These are phyloP conservation scores for Rhizopogon vesiculosus DNA, from an alignment of 768 basidiomycete genomes.

Conservation along the genomic window DNA sequence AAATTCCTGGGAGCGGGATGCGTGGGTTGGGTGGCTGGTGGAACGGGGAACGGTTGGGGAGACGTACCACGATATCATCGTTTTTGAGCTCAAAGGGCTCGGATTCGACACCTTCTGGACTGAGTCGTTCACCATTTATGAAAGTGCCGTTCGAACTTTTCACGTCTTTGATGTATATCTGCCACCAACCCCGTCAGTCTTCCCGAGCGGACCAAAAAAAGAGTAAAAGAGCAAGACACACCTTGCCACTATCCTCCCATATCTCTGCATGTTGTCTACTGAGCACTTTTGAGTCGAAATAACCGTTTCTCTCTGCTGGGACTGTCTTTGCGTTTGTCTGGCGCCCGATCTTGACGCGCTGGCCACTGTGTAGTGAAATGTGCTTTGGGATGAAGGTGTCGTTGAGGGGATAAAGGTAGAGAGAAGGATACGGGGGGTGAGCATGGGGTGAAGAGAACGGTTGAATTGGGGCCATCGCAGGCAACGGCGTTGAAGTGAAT, in stretches of 20 bases:
- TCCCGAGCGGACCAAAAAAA: slow-evolving; percentile 4
- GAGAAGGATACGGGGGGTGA: slow-evolving; percentile 32
- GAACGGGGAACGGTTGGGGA: not conserved
- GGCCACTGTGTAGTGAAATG: slow-evolving; percentile 63
- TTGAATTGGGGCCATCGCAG: slow-evolving; percentile 27
- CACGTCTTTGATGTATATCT: slow-evolving; percentile 99
- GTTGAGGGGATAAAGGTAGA: slow-evolving; percentile 86
- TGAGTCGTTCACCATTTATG: slow-evolving; percentile 92
- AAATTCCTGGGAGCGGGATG: slow-evolving; percentile 66
- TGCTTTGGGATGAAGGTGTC: slow-evolving; percentile 95
- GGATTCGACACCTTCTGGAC: slow-evolving; percentile 83
- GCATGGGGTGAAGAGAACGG: slow-evolving; percentile 26
- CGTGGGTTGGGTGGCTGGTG: slow-evolving; percentile 1
- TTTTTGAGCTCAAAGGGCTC: slow-evolving; percentile 92
- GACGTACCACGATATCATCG: slow-evolving; percentile 90
- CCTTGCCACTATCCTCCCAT: slow-evolving; percentile 92
- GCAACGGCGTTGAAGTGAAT: slow-evolving; percentile 2
- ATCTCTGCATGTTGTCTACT: slow-evolving; percentile 96
- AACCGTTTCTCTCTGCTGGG: slow-evolving; percentile 90
- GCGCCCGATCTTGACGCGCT: slow-evolving; percentile 86
- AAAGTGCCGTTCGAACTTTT: slow-evolving; percentile 98
- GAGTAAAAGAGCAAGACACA: slow-evolving; percentile 25
- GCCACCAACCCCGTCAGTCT: slow-evolving; percentile 4
- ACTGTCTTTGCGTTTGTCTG: slow-evolving; percentile 96
- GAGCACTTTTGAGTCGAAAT: slow-evolving; percentile 94